Conservation (phyloP, 148 eudicot genomes). For the Linanthus parryae region DNA sequence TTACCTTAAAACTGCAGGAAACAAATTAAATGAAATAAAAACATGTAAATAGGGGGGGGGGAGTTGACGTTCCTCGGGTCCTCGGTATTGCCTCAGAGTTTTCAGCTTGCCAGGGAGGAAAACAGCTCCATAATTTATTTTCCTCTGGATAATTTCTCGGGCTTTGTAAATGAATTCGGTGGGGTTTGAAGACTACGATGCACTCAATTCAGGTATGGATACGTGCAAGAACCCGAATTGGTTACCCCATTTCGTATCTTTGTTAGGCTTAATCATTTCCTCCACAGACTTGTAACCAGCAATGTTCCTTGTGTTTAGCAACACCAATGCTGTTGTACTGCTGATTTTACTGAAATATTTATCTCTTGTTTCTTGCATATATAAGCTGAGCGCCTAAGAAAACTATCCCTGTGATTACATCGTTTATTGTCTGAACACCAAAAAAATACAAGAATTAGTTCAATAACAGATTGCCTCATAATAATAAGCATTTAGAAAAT, state of each 20-base stretch:
- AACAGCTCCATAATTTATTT: constrained; percentile 59
- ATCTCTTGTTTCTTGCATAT: constrained; percentile 45
- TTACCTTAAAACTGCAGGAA: too few species aligned
- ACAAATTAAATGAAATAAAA: too few species aligned
- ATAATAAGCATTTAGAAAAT: too few species aligned
- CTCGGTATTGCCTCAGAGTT: constrained; percentile 37
- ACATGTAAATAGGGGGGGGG: too few species aligned
- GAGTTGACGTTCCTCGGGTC: too few species aligned
- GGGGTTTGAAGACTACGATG: constrained; percentile 22
- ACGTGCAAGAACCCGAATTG: constrained; percentile 76
- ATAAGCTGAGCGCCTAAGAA: constrained; percentile 57
- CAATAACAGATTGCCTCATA: too few species aligned
- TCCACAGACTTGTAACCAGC: constrained; percentile 56
- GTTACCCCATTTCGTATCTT: constrained; percentile 65
- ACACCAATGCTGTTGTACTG: constrained; percentile 63
- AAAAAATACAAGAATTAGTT: too few species aligned
- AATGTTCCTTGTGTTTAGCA: constrained; percentile 70
- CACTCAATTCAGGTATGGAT: constrained; percentile 34
- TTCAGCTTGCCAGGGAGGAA: constrained; percentile 67
- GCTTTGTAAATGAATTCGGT: constrained; percentile 42
- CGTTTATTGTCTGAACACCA: constrained; percentile 81
- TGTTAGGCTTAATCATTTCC: constrained; percentile 50
- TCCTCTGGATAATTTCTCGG: constrained; percentile 40
- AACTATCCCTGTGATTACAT: constrained; percentile 60
- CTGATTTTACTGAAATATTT: constrained; percentile 25